Base-by-base conservation (phyloP, 2,329 filamentous ascomycete species). In the Ascochyta lentis region DNA sequence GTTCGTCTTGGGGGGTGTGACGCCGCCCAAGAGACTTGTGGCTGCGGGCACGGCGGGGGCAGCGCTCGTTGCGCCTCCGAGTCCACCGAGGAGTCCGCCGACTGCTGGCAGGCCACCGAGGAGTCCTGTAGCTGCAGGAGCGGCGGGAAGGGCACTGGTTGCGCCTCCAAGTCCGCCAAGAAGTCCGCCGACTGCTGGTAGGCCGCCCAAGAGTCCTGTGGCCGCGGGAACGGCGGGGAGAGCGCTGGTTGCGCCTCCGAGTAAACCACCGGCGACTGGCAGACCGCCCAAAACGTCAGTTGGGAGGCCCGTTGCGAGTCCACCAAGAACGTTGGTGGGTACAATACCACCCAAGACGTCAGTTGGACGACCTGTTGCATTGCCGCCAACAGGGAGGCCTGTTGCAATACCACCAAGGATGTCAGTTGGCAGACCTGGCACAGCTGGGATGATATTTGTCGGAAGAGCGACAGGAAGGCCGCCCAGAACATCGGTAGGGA, bases 31-130 rank as follows among this genome's bases (percentile, higher is more conserved):
- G 43, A 39, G 39, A 1, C 24, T n/a, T 7, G 52, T 49, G n/a
- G 31, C 12, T 13, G 46, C 38, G n/a, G 52, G 52, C n/a, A 38
- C 34, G 27, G 52, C 40, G 9, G 51, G 51, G 12, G 16, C 26
- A 22, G 45, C 51, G 45, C 26, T 49, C 33, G 44, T 49, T 10
- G 19, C 23, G 24, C 29, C 35, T 38, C 16, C 16, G 9, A 38
- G 35, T 16, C 31, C 34, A 9, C 33, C 37, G 9, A 33, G 27
- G 8, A 48, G 29, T 7, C 50, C 50, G 5, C 50, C 50, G 3
- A 12, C 7, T 12, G 27, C 26, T 26, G 26, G 26, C 8, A 55
- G 42, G 43, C 43, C 43, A 13, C 44, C 44, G 9, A 48, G 23
- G 12, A 48, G 45, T 13, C 35, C 45, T 1, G 26, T 31, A 4